Conservation (phyloP, 805 yeast genomes). For the Candida nonsorbophila region DNA sequence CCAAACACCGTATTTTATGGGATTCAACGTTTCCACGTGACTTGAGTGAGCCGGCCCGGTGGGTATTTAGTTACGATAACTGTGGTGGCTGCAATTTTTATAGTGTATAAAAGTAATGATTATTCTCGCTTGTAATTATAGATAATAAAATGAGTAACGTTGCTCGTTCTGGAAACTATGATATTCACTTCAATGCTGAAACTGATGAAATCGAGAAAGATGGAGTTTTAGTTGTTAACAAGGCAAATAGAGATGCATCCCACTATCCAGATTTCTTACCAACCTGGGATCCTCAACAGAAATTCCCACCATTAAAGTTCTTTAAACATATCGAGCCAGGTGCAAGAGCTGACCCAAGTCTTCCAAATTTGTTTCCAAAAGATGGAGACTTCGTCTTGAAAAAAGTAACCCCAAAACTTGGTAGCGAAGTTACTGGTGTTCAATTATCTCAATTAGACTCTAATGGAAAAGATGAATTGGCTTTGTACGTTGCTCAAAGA, state of each 20-base stretch:
- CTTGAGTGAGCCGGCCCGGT: no score
- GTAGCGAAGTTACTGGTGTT: constrained; percentile 22
- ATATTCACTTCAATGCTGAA: constrained; percentile 9
- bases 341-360: constrained; percentile 15
- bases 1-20: no score
- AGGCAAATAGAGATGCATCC: constrained; percentile 15
- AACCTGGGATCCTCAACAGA: constrained; percentile 28
- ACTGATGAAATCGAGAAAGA: constrained; percentile 7
- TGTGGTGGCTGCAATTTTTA: no score
- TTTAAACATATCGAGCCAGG: constrained; percentile 26
- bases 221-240: constrained; percentile 23
- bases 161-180: constrained; percentile 8
- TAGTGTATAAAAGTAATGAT: no score
- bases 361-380: constrained; percentile 15
- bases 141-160: constrained; percentile 4
- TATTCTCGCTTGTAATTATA: no score
- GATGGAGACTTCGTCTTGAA: constrained; percentile 11
- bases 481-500: constrained; percentile 24
- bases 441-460: constrained; percentile 22
- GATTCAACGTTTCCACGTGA: no score
- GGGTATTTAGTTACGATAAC: no score
- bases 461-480: constrained; percentile 27
- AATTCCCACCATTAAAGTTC: constrained; percentile 20
- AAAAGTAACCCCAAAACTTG: constrained; percentile 26
- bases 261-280: constrained; percentile 25